phyloP scores from a whole-genome alignment of 495 filamentous ascomycete genomes.

The Trichoderma orchidacearum region DNA sequence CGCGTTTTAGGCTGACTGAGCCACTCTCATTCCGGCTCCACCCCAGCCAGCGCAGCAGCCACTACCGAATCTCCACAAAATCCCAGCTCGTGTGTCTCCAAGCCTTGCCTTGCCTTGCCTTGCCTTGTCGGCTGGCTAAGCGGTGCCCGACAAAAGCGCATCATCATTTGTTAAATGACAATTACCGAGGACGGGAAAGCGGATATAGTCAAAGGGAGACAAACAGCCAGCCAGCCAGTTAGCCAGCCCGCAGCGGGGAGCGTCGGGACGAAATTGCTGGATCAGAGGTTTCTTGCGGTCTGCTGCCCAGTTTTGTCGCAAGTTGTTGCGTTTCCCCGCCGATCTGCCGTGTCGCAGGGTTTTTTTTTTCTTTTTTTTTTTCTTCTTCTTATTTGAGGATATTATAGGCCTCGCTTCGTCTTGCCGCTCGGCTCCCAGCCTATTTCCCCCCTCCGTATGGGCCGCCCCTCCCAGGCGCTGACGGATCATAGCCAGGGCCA shows the following conservation, averaged over 20 bases:
- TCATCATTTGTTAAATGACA: neutral
- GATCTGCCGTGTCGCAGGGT: too few species aligned
- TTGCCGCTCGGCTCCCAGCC: too few species aligned
- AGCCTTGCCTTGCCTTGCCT: too few species aligned
- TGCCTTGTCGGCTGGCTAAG: neutral
- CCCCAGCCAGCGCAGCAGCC: neutral
- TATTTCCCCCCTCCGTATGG: neutral
- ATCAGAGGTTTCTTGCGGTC: too few species aligned
- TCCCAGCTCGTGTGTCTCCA: neutral
- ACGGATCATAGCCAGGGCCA: neutral
- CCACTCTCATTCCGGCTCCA: neutral
- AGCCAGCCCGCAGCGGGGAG: too few species aligned
- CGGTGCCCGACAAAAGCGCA: neutral
- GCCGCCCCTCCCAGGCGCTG: neutral
- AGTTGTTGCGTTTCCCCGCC: too few species aligned
- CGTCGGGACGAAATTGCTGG: too few species aligned
- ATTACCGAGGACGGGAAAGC: too few species aligned
- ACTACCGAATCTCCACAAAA: neutral
- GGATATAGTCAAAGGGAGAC: neutral
- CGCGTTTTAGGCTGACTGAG: neutral
- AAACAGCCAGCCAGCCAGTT: neutral
- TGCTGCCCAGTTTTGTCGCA: too few species aligned
- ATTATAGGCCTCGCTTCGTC: too few species aligned
- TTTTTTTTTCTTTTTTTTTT: too few species aligned
- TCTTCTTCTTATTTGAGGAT: too few species aligned